phyloP scores from a whole-genome alignment of 2,329 filamentous ascomycete genomes.

The Dothistroma septosporum region DNA sequence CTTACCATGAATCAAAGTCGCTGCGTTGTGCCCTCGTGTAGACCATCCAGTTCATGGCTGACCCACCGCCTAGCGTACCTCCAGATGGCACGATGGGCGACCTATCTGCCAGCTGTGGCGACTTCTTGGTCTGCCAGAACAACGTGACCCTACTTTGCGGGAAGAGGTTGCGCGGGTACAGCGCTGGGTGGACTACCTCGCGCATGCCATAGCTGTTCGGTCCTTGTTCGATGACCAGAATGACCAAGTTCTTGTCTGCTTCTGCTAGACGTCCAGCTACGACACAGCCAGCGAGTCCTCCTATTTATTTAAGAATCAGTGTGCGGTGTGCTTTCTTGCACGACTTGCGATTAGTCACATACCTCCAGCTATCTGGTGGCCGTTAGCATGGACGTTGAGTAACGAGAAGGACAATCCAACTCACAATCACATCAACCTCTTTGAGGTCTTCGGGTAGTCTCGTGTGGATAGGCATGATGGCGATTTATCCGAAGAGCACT shows the following conservation, averaged over 20 bases:
- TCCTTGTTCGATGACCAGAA: slow-evolving; percentile 54
- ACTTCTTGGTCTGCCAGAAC: slow-evolving; percentile 50
- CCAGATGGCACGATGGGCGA: slow-evolving; percentile 43
- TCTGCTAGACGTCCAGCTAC: slow-evolving; percentile 50
- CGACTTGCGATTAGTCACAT: background rate
- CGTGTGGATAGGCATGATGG: slow-evolving; percentile 18
- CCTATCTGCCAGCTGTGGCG: slow-evolving; percentile 45
- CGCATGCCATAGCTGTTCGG: slow-evolving; percentile 51
- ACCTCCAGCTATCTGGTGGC: slow-evolving; percentile 17
- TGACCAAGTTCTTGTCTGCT: slow-evolving; percentile 47
- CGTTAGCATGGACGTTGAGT: background rate
- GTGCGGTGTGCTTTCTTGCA: background rate
- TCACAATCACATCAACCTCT: slow-evolving; percentile 19
- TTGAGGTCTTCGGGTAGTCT: slow-evolving; percentile 13
- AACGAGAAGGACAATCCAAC: background rate
- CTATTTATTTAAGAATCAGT: slow-evolving; percentile 26
- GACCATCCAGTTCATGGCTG: slow-evolving; percentile 40
- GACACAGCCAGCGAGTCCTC: slow-evolving; percentile 49
- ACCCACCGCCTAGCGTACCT: slow-evolving; percentile 57
- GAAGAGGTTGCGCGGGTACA: slow-evolving; percentile 48
- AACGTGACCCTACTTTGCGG: slow-evolving; percentile 49
- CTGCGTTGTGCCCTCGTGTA: slow-evolving; percentile 45
- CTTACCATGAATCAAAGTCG: slow-evolving; percentile 51
- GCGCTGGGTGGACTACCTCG: slow-evolving; percentile 49
- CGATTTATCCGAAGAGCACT: background rate